Base-by-base conservation (phyloP, 2,329 filamentous ascomycete genomes). In the Colletotrichum sp. region DNA sequence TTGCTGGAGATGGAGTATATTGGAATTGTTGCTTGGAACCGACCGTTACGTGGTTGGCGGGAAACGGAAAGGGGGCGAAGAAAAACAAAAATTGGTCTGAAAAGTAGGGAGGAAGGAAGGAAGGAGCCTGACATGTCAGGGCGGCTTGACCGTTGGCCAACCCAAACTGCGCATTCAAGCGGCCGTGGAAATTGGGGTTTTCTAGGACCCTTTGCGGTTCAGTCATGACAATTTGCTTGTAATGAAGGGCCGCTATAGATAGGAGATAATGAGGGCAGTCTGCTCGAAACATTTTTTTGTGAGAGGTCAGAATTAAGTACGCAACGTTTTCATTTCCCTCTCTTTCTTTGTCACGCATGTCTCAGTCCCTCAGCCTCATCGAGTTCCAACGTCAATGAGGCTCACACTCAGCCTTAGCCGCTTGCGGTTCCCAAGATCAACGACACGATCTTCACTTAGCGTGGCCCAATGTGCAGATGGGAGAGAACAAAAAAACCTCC, bases 201-300 rank as follows among this genome's bases (percentile, higher is more conserved):
- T 24, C 55, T 7, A 24, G 34, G 18, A 39, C 34, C 52, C 49
- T 68, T 12, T 44, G 57, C 32, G 70, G 44, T 49, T 65, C 32
- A 7, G 3, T 16, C 13, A 44, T 21, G 32, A 52, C 39, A 49
- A 21, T 63, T 34, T 63, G 30, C 18, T 39, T 64, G 60, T 71
- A 71, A 73, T 34, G 69, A 30, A 65, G 59, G n/a, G 44, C 63
- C 30, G 18, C 24, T 68, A 72, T 68, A 75, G 72, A 75, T 64
- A 26, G 64, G 32, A 21, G n/a, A 55, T 73, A 76, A 73, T 73
- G 57, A 64, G 24, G 32, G 70, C 65, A 73, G 64, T 69, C 49
- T 73, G 44, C 34, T 68, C 73, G 13, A 44, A 70, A 32, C 13
- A 6, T 24, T 21, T 16, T 8, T 34, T 18, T 15, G 9, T 28